Evolutionary conservation across 192 early-diverging fungal species (phyloP).

Genomic region (Fimicolochytrium jonesii): DNA sequence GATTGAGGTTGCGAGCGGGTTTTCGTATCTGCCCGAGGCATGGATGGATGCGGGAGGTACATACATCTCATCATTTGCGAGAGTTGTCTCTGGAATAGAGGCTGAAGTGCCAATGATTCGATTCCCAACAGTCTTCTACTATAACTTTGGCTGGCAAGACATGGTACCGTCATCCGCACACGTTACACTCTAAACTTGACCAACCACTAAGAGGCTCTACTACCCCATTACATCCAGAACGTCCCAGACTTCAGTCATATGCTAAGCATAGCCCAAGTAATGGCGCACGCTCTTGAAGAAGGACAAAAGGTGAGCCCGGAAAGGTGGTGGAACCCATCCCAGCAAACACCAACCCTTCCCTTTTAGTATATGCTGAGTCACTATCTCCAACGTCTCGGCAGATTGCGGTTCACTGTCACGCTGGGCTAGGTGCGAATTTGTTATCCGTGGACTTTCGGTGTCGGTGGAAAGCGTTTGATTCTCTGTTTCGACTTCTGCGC

Average conservation of each 20-base stretch:
- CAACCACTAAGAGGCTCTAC: too few relatives aligned
- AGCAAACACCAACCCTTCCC: background rate
- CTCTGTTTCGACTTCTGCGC: background rate
- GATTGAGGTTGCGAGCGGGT: slow-evolving; percentile 26
- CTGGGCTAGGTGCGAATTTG: slow-evolving; percentile 46
- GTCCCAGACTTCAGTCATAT: slow-evolving; percentile 36
- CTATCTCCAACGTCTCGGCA: background rate
- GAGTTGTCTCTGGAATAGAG: background rate
- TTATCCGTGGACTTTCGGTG: too few relatives aligned
- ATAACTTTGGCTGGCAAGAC: slow-evolving; percentile 46
- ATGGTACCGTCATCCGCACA: too few relatives aligned
- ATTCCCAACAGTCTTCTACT: slow-evolving; percentile 30
- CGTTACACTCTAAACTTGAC: too few relatives aligned
- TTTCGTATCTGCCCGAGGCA: slow-evolving; percentile 40
- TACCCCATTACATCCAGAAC: too few relatives aligned
- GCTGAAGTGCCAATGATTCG: background rate
- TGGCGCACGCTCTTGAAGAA: slow-evolving; percentile 36
- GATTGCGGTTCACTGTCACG: slow-evolving; percentile 52
- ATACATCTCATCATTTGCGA: background rate
- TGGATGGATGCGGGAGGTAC: slow-evolving; percentile 40
- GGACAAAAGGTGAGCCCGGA: slow-evolving; percentile 21
- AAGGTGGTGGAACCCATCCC: too few relatives aligned
- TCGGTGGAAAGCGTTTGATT: background rate
- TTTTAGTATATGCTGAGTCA: background rate
- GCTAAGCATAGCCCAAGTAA: slow-evolving; percentile 44